Percentiles rank a stretch among this genome's conserved stretches.
These are phyloP conservation scores for Epichloe amarillans DNA, from an alignment of 2,329 filamentous ascomycete species.

Conservation along the genomic window DNA sequence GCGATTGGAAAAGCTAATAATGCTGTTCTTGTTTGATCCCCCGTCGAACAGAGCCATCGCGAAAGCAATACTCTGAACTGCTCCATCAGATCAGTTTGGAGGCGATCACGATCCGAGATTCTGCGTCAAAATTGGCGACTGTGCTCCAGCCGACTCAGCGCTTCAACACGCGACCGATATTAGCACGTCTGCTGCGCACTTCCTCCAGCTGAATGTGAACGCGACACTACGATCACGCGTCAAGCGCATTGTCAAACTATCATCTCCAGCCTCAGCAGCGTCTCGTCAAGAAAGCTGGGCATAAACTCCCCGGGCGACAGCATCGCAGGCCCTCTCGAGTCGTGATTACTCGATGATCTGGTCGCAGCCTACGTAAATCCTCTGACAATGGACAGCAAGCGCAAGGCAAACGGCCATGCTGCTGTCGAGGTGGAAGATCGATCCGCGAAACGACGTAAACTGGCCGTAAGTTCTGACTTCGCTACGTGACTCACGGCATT, in stretches of 20 bases:
- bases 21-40: background rate
- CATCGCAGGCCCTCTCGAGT: constrained; percentile 7
- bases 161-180: background rate
- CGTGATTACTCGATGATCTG: constrained; percentile 12
- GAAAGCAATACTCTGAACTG: background rate
- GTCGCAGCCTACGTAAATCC: constrained; percentile 11
- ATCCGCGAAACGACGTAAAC: constrained; percentile 41
- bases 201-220: constrained; percentile 4
- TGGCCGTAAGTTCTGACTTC: constrained; percentile 26
- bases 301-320: background rate
- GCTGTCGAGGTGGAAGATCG: constrained; percentile 36
- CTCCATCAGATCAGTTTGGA: background rate
- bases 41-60: background rate
- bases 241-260: constrained; percentile 6
- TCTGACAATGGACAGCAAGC: constrained; percentile 40
- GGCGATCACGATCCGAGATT: background rate
- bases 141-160: background rate
- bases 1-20: constrained; percentile 6
- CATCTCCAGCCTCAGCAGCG: background rate
- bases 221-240: constrained; percentile 11
- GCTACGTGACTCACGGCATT: background rate
- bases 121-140: background rate
- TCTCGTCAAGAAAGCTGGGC: background rate
- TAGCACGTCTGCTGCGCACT: constrained; percentile 2
- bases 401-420: constrained; percentile 37